phyloP scores from a whole-genome alignment of 805 yeast species.

The Nakazawaea wickerhamii region DNA sequence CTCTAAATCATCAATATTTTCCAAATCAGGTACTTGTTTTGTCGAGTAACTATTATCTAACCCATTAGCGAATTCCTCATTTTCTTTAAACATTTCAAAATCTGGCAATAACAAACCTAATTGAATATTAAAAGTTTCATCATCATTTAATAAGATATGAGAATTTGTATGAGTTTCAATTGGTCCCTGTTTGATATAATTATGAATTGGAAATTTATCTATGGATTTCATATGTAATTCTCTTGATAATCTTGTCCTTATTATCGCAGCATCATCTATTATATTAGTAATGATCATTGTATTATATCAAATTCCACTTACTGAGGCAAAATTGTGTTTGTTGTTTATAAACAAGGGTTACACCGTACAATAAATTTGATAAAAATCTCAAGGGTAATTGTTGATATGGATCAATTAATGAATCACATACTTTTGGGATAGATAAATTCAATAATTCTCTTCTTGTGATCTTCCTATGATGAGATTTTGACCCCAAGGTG shows the following conservation, averaged over 20 bases:
- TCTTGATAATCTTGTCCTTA: conserved; percentile 10
- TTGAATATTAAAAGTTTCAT: conserved; percentile 31
- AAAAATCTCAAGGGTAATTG: conserved; percentile 28
- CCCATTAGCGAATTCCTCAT: conserved; percentile 3
- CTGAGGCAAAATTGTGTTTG: conserved; percentile 41
- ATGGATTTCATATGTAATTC: conserved; percentile 1
- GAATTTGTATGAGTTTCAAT: neutral
- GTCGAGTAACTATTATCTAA: conserved; percentile 5
- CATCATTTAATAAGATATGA: conserved; percentile 26
- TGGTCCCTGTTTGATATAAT: conserved; percentile 14
- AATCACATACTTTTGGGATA: conserved; percentile 37
- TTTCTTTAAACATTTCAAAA: neutral
- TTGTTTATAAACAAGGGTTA: conserved; percentile 41
- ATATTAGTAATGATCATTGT: neutral
- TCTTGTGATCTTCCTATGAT: conserved; percentile 21
- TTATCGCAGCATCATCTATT: conserved; percentile 10
- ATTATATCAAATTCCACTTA: conserved; percentile 13
- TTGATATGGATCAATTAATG: conserved; percentile 19
- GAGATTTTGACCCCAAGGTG: conserved; percentile 22
- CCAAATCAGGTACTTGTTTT: neutral
- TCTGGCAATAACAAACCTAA: conserved; percentile 24
- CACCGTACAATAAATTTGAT: conserved; percentile 43
- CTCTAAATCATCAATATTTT: neutral
- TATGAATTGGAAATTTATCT: too few species aligned
- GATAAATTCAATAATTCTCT: conserved; percentile 30